These are phyloP conservation scores for Trichopus zeylanicus DNA, from an alignment of 116 monocot genomes.

Conservation along the genomic window DNA sequence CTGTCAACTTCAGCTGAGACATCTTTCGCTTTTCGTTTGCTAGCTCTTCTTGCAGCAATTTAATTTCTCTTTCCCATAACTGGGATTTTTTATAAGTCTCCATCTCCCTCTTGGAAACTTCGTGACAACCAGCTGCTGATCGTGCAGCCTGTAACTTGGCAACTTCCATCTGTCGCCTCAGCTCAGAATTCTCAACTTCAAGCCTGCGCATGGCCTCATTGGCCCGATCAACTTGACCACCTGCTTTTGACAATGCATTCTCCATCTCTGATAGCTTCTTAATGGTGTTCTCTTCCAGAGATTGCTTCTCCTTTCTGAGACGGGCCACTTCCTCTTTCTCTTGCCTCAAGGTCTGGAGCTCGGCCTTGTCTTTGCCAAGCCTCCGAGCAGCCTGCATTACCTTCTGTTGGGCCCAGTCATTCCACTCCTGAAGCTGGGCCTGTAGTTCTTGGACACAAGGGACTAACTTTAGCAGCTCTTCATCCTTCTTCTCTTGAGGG, in stretches of 20 bases:
- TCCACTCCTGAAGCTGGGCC: conserved; percentile 71
- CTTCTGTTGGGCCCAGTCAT: conserved; percentile 90
- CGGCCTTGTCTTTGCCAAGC: conserved; percentile 68
- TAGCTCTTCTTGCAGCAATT: conserved; percentile 57
- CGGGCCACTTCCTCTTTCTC: conserved; percentile 75
- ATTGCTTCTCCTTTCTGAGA: conserved; percentile 69
- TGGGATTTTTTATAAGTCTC: conserved; percentile 48
- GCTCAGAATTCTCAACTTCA: conserved; percentile 56
- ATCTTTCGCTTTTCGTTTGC: conserved; percentile 39
- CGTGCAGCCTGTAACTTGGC: conserved; percentile 62
- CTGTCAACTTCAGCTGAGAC: conserved; percentile 36
- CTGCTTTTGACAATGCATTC: conserved; percentile 64
- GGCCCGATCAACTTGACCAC: conserved; percentile 51
- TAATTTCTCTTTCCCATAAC: conserved; percentile 63
- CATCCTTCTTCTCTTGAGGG: conserved; percentile 61
- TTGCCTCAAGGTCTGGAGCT: conserved; percentile 70
- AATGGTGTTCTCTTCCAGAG: conserved; percentile 65
- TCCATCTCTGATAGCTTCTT: conserved; percentile 90
- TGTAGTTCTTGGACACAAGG: conserved; percentile 51
- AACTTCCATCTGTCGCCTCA: conserved; percentile 71
- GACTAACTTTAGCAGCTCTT: conserved; percentile 48
- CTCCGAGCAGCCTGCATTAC: conserved; percentile 85
- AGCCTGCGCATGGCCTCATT: conserved; percentile 39
- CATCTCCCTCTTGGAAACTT: conserved; percentile 65
- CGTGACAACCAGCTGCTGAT: conserved; percentile 57